Conservation (phyloP, 2,329 filamentous ascomycete species). For the Colletotrichum sp. region DNA sequence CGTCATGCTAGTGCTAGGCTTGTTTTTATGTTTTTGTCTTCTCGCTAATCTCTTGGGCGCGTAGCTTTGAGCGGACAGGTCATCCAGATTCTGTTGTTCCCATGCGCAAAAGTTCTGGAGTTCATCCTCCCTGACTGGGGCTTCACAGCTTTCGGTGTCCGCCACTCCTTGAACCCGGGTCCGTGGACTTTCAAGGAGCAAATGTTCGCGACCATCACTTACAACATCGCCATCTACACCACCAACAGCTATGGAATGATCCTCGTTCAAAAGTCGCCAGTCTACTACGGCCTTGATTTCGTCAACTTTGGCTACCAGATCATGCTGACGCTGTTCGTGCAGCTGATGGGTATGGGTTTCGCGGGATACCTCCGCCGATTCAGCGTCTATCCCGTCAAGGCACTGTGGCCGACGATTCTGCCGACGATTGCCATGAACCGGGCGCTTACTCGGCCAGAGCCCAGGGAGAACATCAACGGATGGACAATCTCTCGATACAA, state of each 20-base stretch:
- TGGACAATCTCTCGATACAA: conserved; percentile 48
- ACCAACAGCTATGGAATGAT: conserved; percentile 40
- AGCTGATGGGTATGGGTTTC: conserved; percentile 49
- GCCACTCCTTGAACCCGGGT: conserved; percentile 43
- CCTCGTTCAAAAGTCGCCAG: conserved; percentile 34
- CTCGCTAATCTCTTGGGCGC: neutral
- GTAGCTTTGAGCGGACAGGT: conserved; percentile 37
- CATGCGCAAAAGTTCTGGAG: conserved; percentile 49
- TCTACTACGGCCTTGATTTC: conserved; percentile 47
- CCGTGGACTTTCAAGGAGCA: conserved; percentile 49
- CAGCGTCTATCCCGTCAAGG: conserved; percentile 37
- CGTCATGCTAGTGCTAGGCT: neutral
- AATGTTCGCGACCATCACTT: conserved; percentile 45
- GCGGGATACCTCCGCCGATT: conserved; percentile 44
- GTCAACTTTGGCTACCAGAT: conserved; percentile 45
- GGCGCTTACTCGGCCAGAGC: conserved; percentile 36
- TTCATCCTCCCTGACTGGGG: conserved; percentile 49
- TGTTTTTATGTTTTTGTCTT: neutral
- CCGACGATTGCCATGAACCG: conserved; percentile 38
- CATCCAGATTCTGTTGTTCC: conserved; percentile 52
- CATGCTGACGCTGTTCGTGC: conserved; percentile 41
- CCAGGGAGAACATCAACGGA: conserved; percentile 43
- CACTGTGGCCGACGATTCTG: conserved; percentile 37
- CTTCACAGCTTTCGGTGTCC: conserved; percentile 39
- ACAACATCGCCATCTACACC: conserved; percentile 39